Conservation (phyloP, 805 yeast genomes). For the Sugiyamaella smithiae region DNA sequence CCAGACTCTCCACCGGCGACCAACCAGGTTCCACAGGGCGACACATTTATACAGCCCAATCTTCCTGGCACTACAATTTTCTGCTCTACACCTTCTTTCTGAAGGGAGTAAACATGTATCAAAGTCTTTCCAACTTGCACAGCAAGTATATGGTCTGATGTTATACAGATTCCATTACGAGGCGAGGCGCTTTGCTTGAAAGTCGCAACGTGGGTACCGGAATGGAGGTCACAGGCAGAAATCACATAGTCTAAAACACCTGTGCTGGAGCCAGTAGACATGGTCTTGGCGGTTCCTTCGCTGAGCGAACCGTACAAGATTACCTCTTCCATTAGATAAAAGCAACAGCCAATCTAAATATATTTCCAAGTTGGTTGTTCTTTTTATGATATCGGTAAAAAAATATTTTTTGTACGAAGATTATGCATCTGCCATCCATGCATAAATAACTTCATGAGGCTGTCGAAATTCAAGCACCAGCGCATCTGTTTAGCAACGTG, state of each 20-base stretch:
- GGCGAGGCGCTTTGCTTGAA: slow-evolving; percentile 53
- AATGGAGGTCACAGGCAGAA: slow-evolving; percentile 35
- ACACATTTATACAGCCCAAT: slow-evolving; percentile 53
- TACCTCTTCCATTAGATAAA: slow-evolving; percentile 34
- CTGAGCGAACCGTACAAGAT: slow-evolving; percentile 16
- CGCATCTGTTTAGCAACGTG: too few species aligned
- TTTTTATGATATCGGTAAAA: neutral
- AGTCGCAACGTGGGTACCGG: slow-evolving; percentile 40
- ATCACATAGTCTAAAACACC: slow-evolving; percentile 14
- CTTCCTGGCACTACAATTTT: slow-evolving; percentile 82
- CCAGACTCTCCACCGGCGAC: slow-evolving; percentile 78
- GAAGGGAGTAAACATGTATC: slow-evolving; percentile 67
- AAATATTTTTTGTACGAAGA: neutral
- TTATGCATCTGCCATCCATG: neutral
- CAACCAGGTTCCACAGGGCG: slow-evolving; percentile 43
- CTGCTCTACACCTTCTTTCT: slow-evolving; percentile 68
- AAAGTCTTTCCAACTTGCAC: slow-evolving; percentile 72
- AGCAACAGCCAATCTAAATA: neutral
- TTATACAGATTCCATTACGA: slow-evolving; percentile 45
- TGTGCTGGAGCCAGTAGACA: slow-evolving; percentile 9
- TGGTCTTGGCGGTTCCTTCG: slow-evolving; percentile 10
- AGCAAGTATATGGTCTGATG: slow-evolving; percentile 56
- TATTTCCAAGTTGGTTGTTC: neutral
- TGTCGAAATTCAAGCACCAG: neutral
- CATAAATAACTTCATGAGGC: slow-evolving; percentile 1